Base-by-base conservation (phyloP, 768 basidiomycete species). In the Tulasnella sp. region DNA sequence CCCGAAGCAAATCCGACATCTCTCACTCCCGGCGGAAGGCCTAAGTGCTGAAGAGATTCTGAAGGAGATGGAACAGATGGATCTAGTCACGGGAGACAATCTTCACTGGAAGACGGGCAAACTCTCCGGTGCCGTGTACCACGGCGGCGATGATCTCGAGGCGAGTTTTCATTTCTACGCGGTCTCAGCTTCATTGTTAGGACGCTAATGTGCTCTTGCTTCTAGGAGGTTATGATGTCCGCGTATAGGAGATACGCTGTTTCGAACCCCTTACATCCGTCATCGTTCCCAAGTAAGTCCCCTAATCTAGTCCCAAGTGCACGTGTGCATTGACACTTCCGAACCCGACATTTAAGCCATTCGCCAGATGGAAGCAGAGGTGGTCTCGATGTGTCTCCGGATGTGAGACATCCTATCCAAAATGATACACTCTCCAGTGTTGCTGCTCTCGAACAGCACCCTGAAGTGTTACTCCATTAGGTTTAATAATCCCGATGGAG, bases 361-460 rank as follows among this genome's bases (percentile, higher is more conserved):
- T 10, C 78, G 94, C 49, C 92, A 94, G 73, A 99, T 99, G 94
- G 94, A 99, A 66, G 88, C 92, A 15, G 93, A 97, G 67, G 80
- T 93, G 25, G 90, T 93, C 45, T 76, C 87, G 9, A 92, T 92
- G 85, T 87, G 84, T 62, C 75, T 94, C 49, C 78, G 79, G 59
- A 75, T 93, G 76, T 72, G 53, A 63, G 69, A 62, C n/a, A 24
- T n/a, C 34, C 27, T 15, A 38, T 27, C 5, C n/a, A 38, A 5
- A 38, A 38, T 7, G 15, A 38, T 15, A 38, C 34, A 15, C 34
- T 5, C 34, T 38, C 34, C 15, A 38, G 34, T 15, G 34, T 55
- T 17, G n/a, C 21, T 44, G 38, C 30, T 19, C 12, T 19, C 29
- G 34, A 19, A 55, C 10, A 25, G n/a, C 31, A 42, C 22, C 29